These are phyloP conservation scores for Gossypium davidsonii DNA, from an alignment of 441 rosid genomes.

Conservation along the genomic window DNA sequence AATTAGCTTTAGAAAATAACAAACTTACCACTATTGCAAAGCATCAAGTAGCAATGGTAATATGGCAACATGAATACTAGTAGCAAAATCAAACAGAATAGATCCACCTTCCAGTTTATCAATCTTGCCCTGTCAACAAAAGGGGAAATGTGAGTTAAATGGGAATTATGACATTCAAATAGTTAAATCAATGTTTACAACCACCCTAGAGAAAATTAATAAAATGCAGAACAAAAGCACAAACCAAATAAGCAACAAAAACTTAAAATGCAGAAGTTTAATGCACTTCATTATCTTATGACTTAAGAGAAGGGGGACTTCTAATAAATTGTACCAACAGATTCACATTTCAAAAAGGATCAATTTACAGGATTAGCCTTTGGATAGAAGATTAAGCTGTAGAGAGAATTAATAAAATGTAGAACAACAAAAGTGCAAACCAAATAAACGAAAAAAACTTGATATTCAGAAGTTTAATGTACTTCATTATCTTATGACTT, in stretches of 20 bases:
- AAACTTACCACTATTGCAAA: slow-evolving; percentile 73
- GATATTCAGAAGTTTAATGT: not conserved
- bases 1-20: not conserved
- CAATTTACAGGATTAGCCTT: not conserved
- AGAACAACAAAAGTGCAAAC: not conserved
- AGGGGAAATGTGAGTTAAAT: not conserved
- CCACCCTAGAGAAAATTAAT: not conserved
- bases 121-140: slow-evolving; percentile 65
- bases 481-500: not conserved
- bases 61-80: slow-evolving; percentile 93
- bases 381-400: not conserved
- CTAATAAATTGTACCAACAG: not conserved
- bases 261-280: not conserved
- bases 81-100: slow-evolving; percentile 81
- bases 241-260: not conserved
- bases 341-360: not conserved
- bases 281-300: not conserved
- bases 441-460: not conserved
- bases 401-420: not conserved
- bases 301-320: not conserved
- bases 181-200: not conserved
- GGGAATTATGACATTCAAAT: not conserved
- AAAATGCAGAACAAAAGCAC: not conserved
- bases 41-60: slow-evolving; percentile 97
- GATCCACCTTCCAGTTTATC: slow-evolving; percentile 96